Conservation (phyloP, 73 alveolate species). For the Chromera velia region DNA sequence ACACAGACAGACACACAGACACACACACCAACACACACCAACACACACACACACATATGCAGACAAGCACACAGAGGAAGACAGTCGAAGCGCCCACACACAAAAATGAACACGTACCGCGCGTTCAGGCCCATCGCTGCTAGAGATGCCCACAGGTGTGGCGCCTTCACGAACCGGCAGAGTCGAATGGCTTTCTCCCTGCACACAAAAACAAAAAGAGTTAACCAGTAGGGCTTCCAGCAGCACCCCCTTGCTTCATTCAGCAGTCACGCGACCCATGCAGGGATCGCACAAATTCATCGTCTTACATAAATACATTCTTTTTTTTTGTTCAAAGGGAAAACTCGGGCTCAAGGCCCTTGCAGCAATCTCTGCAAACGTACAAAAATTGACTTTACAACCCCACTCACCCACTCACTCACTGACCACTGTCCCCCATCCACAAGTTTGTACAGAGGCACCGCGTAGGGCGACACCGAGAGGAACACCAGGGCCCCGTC, state of each 20-base stretch:
- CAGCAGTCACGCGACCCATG: too few relatives aligned
- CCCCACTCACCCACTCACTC: too few relatives aligned
- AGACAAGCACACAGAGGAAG: neutral
- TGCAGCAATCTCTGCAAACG: too few relatives aligned
- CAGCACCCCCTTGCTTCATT: too few relatives aligned
- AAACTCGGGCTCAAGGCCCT: too few relatives aligned
- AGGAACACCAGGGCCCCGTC: neutral
- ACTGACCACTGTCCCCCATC: slow-evolving; percentile 37
- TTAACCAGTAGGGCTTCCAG: too few relatives aligned
- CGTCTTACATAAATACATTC: too few relatives aligned
- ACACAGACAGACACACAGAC: neutral
- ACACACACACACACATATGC: too few relatives aligned
- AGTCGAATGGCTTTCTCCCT: slow-evolving; percentile 85
- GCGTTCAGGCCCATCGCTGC: slow-evolving; percentile 74
- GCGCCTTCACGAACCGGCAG: slow-evolving; percentile 92
- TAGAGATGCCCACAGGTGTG: slow-evolving; percentile 93
- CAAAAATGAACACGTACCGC: neutral
- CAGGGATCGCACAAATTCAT: too few relatives aligned
- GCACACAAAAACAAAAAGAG: neutral
- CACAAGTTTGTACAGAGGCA: slow-evolving; percentile 26
- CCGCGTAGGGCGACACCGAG: slow-evolving; percentile 25
- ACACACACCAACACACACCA: too few relatives aligned
- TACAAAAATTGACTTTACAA: too few relatives aligned
- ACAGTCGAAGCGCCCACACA: neutral
- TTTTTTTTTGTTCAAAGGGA: too few relatives aligned